Conservation (phyloP, 768 basidiomycete species). For the Aureoboletus auriporus region DNA sequence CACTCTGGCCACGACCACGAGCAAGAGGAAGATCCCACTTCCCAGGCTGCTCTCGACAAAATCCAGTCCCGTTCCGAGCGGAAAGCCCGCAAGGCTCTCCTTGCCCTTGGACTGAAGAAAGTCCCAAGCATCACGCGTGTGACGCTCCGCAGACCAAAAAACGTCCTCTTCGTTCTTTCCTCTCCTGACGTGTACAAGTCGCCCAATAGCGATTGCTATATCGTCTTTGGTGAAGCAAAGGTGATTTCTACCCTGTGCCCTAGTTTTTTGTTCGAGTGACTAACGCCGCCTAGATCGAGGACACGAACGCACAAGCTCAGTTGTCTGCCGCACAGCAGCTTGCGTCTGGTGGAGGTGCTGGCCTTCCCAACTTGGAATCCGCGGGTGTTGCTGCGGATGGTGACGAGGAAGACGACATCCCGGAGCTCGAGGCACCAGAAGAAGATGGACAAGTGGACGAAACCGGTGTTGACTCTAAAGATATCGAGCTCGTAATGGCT, state of each 20-base stretch:
- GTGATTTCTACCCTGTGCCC: conserved; percentile 33
- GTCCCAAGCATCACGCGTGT: conserved; percentile 93
- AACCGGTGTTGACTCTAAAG: conserved; percentile 87
- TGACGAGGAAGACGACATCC: conserved; percentile 75
- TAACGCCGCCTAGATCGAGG: conserved; percentile 59
- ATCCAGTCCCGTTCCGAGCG: conserved; percentile 93
- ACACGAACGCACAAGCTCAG: conserved; percentile 79
- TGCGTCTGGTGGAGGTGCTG: conserved; percentile 42
- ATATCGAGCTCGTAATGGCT: conserved; percentile 90
- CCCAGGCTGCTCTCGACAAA: conserved; percentile 82
- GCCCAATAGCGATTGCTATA: conserved; percentile 95
- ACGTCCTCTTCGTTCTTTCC: conserved; percentile 91
- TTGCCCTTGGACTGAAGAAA: conserved; percentile 88
- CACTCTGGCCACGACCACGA: conserved; percentile 72
- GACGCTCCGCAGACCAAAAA: conserved; percentile 91
- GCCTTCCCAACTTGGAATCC: conserved; percentile 45
- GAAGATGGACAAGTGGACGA: conserved; percentile 83
- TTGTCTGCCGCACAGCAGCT: conserved; percentile 78
- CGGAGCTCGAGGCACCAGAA: conserved; percentile 77
- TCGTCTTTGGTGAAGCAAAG: conserved; percentile 98
- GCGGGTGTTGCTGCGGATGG: conserved; percentile 46
- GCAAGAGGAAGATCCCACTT: conserved; percentile 79
- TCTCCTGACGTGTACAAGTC: conserved; percentile 98
- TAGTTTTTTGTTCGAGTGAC: background rate
- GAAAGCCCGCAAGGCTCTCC: conserved; percentile 91